Conservation (phyloP, 768 basidiomycete genomes). For the Hericium rajendrae region DNA sequence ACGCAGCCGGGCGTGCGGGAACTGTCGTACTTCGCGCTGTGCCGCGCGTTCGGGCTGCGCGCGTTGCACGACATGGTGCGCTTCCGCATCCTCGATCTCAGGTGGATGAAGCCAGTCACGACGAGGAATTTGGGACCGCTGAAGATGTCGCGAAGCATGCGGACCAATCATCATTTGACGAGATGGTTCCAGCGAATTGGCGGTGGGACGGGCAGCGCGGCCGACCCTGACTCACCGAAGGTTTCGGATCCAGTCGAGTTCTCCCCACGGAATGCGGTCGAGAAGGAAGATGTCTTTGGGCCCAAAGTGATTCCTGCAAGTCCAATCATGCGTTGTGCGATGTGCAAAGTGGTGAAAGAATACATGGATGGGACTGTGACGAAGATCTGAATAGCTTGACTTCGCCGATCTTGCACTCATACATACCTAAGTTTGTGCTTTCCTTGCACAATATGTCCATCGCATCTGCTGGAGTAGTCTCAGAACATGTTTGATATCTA, state of each 20-base stretch:
- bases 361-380: conserved; percentile 42
- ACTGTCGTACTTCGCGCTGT: conserved; percentile 73
- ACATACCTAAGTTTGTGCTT: no score
- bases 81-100: conserved; percentile 61
- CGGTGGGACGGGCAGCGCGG: conserved; percentile 15
- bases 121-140: conserved; percentile 33
- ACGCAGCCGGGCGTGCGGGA: conserved; percentile 52
- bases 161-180: conserved; percentile 9
- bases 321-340: conserved; percentile 76
- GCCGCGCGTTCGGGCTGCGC: conserved; percentile 72
- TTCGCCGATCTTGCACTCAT: no score
- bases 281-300: conserved; percentile 49
- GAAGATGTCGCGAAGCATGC: conserved; percentile 14
- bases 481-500: no score
- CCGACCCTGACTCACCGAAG: conserved; percentile 24
- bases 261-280: conserved; percentile 30
- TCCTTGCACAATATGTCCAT: no score
- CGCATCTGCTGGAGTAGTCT: no score
- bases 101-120: conserved; percentile 67
- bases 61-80: conserved; percentile 82
- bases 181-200: background rate
- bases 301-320: conserved; percentile 70
- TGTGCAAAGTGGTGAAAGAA: conserved; percentile 75
- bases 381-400: no score
- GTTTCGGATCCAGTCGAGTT: conserved; percentile 29